Percentiles rank a stretch among this genome's conserved stretches.
These are phyloP conservation scores for Aspergillus panamensis DNA, from an alignment of 495 filamentous ascomycete genomes.

Conservation along the genomic window DNA sequence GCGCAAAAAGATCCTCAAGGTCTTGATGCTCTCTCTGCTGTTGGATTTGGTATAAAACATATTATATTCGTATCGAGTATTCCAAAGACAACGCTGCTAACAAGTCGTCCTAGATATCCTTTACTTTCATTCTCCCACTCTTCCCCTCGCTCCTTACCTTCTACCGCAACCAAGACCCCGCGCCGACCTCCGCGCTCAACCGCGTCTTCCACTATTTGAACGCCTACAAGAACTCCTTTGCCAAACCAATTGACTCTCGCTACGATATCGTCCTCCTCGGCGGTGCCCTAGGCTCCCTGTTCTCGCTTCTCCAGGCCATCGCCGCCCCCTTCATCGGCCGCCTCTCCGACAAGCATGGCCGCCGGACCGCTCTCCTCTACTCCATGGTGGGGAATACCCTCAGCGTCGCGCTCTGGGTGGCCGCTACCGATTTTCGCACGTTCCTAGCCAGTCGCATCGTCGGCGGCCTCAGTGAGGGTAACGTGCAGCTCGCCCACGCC, in stretches of 20 bases:
- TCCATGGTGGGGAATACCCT: conserved; percentile 94
- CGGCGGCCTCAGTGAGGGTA: conserved; percentile 91
- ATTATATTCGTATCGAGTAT: background rate
- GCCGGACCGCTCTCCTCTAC: conserved; percentile 80
- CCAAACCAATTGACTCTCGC: conserved; percentile 86
- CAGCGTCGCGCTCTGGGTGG: conserved; percentile 90
- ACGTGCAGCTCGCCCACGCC: conserved; percentile 92
- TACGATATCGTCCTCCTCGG: conserved; percentile 97
- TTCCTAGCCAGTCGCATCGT: conserved; percentile 90
- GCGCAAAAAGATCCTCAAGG: conserved; percentile 79
- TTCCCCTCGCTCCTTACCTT: conserved; percentile 93
- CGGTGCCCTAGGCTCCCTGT: conserved; percentile 88
- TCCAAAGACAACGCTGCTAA: conserved; percentile 2
- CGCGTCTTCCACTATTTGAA: conserved; percentile 81
- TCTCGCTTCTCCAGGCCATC: conserved; percentile 89
- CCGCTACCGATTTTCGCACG: conserved; percentile 88
- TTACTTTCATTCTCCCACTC: conserved; percentile 96
- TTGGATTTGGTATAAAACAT: conserved; percentile 58
- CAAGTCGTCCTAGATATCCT: conserved; percentile 59
- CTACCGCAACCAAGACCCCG: conserved; percentile 69
- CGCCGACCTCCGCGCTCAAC: conserved; percentile 62
- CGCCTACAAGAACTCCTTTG: conserved; percentile 91
- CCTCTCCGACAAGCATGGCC: conserved; percentile 85
- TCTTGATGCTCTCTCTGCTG: conserved; percentile 68
- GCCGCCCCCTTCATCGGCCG: conserved; percentile 88